Evolutionary conservation across 2,329 filamentous ascomycete species (phyloP), one percentile per base, ranked within the genome.

Genomic region (Cladosporium phlei): DNA sequence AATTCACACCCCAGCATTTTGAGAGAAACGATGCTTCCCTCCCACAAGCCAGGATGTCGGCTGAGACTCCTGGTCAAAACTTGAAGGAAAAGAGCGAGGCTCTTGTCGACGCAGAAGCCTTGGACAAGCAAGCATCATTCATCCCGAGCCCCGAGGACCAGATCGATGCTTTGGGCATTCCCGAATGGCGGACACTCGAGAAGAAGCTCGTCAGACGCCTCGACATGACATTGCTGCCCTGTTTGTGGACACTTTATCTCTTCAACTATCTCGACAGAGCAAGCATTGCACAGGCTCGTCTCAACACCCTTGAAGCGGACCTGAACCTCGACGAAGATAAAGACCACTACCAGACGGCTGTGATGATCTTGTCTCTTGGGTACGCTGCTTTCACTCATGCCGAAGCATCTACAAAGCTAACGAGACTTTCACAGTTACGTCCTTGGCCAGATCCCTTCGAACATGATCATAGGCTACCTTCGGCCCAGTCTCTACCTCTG

Each of bases 301-400:
- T 46, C 16, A 46, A 74, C 1, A 70, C 70, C 0, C 63, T 81
- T 0, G 77, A 81, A 48, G 48, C 66, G 17, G 78, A 81, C 46
- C 63, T 81, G 0, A 61, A 61, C 1, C 77, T 81, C 71, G 33
- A 20, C 9, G 17, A 17, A 1, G 64, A 58, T 4, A 75, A 76
- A 5, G 79, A 74, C 2, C 74, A 82, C 38, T 80, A 76, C 56
- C 78, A 80, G 51, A 62, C 78, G 2, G 72, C 72, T 12, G 76
- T 73, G 3, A 73, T 70, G 50, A 75, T 78, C 54, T 65, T 46
- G 4, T 46, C 34, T 12, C 22, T 38, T 8, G 43, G 43, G 32
- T 43, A 24, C 11, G 28, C n/a, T 7, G 28, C n/a, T 7, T 17
- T 9, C 10, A 9, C 12, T 2, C 19, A 11, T 9, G 16, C 2